A percentile compares a stretch with the other conserved stretches of the same genome.
These are phyloP conservation scores for Colletotrichum paranaense DNA, from an alignment of 2,329 filamentous ascomycete genomes.

Conservation along the genomic window DNA sequence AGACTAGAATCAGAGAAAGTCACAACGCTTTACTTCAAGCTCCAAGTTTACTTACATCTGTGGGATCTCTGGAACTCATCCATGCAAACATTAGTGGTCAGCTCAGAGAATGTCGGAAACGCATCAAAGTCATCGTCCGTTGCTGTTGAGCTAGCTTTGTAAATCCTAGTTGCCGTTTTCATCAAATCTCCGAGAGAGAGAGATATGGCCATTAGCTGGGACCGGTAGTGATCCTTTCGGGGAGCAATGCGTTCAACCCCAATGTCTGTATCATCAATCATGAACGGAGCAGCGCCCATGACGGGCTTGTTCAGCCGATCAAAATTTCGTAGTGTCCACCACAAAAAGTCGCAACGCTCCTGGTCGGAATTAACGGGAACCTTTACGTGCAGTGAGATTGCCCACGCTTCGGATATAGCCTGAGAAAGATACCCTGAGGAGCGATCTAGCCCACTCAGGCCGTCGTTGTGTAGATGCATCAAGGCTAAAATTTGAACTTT, in stretches of 20 bases:
- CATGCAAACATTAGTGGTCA: conserved; percentile 7
- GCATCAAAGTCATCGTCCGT: conserved; percentile 27
- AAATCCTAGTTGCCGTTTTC: conserved; percentile 35
- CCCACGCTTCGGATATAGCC: conserved; percentile 42
- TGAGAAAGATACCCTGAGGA: conserved; percentile 39
- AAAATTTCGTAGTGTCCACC: conserved; percentile 38
- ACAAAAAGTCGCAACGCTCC: conserved; percentile 33
- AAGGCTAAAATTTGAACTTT: conserved; percentile 41
- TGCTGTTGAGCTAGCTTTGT: conserved; percentile 35
- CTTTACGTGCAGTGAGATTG: conserved; percentile 38
- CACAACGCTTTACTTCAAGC: background rate
- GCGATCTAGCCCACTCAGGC: conserved; percentile 37
- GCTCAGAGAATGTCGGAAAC: conserved; percentile 31
- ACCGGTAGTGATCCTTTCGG: conserved; percentile 14
- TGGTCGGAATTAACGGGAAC: conserved; percentile 36
- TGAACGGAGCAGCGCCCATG: conserved; percentile 38
- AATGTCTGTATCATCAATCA: conserved; percentile 39
- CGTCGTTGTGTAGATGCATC: conserved; percentile 42
- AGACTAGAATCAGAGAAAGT: background rate
- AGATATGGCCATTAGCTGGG: conserved; percentile 32
- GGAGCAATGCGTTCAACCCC: conserved; percentile 23
- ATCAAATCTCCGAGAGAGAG: conserved; percentile 36
- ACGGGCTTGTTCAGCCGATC: conserved; percentile 39
- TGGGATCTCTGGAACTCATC: conserved; percentile 33
- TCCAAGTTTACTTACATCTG: conserved; percentile 12